Evolutionary conservation across 371 early-diverging fungal species (phyloP).

Genomic region (Apophysomyces elegans): DNA sequence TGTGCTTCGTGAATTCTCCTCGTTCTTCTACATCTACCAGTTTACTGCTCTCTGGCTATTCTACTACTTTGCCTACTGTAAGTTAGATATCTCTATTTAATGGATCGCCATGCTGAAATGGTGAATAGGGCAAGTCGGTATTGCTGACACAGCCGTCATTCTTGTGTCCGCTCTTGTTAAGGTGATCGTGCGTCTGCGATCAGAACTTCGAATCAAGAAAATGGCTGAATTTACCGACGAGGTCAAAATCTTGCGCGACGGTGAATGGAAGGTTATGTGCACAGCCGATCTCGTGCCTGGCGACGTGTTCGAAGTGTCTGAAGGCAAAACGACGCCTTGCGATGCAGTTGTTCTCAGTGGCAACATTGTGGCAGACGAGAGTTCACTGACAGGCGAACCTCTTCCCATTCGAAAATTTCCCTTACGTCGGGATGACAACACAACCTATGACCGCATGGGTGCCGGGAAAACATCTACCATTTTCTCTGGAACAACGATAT

Average conservation of each 20-base stretch:
- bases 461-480: slow-evolving; percentile 60
- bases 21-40: slow-evolving; percentile 83
- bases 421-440: slow-evolving; percentile 35
- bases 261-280: slow-evolving; percentile 54
- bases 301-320: slow-evolving; percentile 67
- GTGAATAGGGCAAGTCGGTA: slow-evolving; percentile 61
- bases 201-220: slow-evolving; percentile 68
- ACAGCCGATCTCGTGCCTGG: slow-evolving; percentile 72
- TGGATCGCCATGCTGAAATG: background rate
- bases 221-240: slow-evolving; percentile 68
- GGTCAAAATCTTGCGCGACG: slow-evolving; percentile 60
- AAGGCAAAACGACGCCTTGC: slow-evolving; percentile 64
- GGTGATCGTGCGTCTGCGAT: slow-evolving; percentile 63
- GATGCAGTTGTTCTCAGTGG: slow-evolving; percentile 74
- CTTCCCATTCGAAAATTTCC: slow-evolving; percentile 67
- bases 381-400: slow-evolving; percentile 72
- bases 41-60: slow-evolving; percentile 76
- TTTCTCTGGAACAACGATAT: slow-evolving; percentile 54
- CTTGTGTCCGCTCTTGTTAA: slow-evolving; percentile 72
- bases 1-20: slow-evolving; percentile 66
- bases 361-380: slow-evolving; percentile 74
- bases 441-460: slow-evolving; percentile 41
- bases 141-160: slow-evolving; percentile 75
- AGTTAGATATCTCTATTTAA: slow-evolving; percentile 7
- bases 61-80: slow-evolving; percentile 74